phyloP scores from a whole-genome alignment of 768 basidiomycete genomes.

The Lentinula aciculospora region DNA sequence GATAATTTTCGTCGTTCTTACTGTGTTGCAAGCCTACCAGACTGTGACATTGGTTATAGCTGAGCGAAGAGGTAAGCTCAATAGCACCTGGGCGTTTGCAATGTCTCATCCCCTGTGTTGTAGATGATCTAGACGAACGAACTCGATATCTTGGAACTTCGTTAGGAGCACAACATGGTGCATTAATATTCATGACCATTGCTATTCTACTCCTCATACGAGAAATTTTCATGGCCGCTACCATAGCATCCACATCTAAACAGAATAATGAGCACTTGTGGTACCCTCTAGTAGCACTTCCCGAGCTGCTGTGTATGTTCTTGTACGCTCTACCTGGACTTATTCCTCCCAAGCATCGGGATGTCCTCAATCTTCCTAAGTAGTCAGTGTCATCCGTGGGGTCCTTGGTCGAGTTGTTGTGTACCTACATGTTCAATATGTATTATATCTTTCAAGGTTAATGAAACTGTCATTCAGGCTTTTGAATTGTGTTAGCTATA shows the following conservation, averaged over 20 bases:
- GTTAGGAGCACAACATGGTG: slow-evolving; percentile 22
- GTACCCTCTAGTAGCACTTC: slow-evolving; percentile 35
- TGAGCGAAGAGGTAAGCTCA: not conserved
- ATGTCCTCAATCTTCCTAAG: not conserved
- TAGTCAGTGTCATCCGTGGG: not conserved
- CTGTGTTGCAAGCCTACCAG: slow-evolving; percentile 24
- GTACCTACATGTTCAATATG: no score
- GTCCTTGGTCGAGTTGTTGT: no score
- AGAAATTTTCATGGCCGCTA: slow-evolving; percentile 29
- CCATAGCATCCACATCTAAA: slow-evolving; percentile 18
- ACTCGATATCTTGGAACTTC: not conserved
- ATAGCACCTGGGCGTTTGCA: not conserved
- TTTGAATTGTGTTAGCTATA: no score
- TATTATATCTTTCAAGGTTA: no score
- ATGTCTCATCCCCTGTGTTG: not conserved
- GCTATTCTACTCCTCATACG: slow-evolving; percentile 30
- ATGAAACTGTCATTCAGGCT: no score
- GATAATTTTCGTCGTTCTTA: slow-evolving; percentile 30
- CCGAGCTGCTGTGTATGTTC: slow-evolving; percentile 31
- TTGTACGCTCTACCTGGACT: slow-evolving; percentile 28
- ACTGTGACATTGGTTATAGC: slow-evolving; percentile 16
- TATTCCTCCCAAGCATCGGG: slow-evolving; percentile 15
- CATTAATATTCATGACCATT: slow-evolving; percentile 26
- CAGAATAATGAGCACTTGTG: slow-evolving; percentile 30
- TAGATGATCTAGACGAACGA: not conserved